Evolutionary conservation across 2,329 filamentous ascomycete species (phyloP), one percentile per base, ranked within the genome.

Genomic region (Exophiala mesophila): DNA sequence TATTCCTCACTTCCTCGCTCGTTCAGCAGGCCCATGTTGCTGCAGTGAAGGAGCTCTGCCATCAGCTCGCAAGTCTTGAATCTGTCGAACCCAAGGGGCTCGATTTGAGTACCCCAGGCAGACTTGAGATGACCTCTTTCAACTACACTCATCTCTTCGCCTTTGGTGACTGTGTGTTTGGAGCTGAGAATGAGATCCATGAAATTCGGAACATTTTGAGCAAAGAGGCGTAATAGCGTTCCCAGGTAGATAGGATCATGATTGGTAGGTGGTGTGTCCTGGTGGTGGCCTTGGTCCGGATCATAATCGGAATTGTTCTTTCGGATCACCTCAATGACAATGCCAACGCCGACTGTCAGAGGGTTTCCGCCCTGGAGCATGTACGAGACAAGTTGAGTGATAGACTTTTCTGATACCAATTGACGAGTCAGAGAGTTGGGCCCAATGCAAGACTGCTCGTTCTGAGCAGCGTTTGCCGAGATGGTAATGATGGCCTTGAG

Each of bases 301-400:
- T 98, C 92, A 62, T 98, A 98, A 65, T 98, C 92, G 0, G 92
- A 97, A 63, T 98, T 98, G 67, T 98, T 98, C 70, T 98, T 98
- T 47, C 92, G 80, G 61, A 98, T 98, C 33, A 98, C 92, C 66
- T 98, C 92, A 52, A 98, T 98, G 23, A 98, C 79, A 58, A 97
- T 96, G 15, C 92, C 92, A 8, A 98, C 92, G 36, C 92, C 92
- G 12, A 97, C 94, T 0, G 90, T 97, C 45, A 98, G 68, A 4
- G 92, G 85, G 57, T 98, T 97, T 18, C 92, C 92, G 28, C 92
- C 92, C 38, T 82, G 77, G 10, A 97, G 77, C 92, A 98, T 98
- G 57, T 90, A 87, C 10, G 77, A 72, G 46, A 97, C 87, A n/a
- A 98, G 76, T 46, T 80, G 80, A 59, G 90, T 78, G 38, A 95